Evolutionary conservation across 1,139 yeast genomes (phyloP).

Genomic region (Trichomonascaceae sp.): DNA sequence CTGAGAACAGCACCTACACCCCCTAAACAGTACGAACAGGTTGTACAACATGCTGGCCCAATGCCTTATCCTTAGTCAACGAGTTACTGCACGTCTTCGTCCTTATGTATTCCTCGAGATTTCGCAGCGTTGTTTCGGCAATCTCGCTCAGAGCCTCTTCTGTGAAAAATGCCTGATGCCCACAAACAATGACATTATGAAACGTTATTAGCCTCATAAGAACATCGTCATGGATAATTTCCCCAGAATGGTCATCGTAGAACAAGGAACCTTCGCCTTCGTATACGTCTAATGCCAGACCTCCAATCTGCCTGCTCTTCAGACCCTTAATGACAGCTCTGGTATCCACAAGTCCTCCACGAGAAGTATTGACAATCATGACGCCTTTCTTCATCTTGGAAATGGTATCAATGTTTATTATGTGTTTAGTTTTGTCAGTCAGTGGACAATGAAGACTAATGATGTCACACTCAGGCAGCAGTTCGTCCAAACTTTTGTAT

Average conservation of each 20-base stretch:
- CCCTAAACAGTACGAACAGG: not conserved
- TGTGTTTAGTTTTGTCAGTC: constrained; percentile 47
- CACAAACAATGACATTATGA: constrained; percentile 24
- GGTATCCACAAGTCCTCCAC: constrained; percentile 70
- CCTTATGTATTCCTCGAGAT: constrained; percentile 12
- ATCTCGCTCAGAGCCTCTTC: constrained; percentile 21
- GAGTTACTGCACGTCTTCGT: constrained; percentile 8
- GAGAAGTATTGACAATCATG: constrained; percentile 60
- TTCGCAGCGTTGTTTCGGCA: constrained; percentile 18
- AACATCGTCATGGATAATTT: constrained; percentile 22
- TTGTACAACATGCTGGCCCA: not conserved
- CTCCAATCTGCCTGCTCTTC: constrained; percentile 59
- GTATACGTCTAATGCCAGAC: constrained; percentile 57
- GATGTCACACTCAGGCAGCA: constrained; percentile 47
- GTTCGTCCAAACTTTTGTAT: constrained; percentile 49
- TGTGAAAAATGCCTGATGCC: constrained; percentile 27
- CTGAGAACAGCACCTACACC: not conserved
- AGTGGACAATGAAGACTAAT: constrained; percentile 58
- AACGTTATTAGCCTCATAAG: constrained; percentile 21
- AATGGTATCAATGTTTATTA: constrained; percentile 47
- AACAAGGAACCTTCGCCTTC: constrained; percentile 46
- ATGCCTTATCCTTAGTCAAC: constrained; percentile 2
- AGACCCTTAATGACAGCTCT: constrained; percentile 51
- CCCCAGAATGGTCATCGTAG: constrained; percentile 21
- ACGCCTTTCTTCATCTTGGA: constrained; percentile 58